Evolutionary conservation across 1,139 yeast genomes (phyloP), one percentile per base, ranked within the genome.

Genomic region (Blastobotrys persicus): DNA sequence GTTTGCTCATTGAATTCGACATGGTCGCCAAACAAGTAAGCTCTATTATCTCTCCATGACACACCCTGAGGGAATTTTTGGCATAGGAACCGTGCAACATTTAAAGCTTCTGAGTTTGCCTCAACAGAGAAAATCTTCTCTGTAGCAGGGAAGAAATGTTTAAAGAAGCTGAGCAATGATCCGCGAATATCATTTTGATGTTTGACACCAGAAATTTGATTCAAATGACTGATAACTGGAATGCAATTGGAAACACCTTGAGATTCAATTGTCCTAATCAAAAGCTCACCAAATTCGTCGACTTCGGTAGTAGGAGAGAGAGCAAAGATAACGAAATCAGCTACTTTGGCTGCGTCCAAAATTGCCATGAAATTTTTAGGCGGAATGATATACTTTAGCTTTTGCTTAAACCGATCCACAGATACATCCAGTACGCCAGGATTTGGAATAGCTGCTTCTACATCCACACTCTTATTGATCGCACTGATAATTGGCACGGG

Each of bases 11-110:
- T 67, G 75, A 79, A 83, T 33, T 69, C 67, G 1, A 81, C 74
- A 2, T 68, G 61, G 58, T 88, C 95, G 1, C 95, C 94, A 16
- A 92, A 76, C 55, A 92, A 50, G 71, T 91, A 94, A 6, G 96
- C 94, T 64, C 98, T 77, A 20, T 83, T 72, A 59, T 92, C 98
- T 71, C 98, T 82, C 98, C 98, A 94, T 34, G 79, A 78, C 39
- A 94, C 75, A 1, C 88, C 81, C 64, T 83, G 84, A 26, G 98
- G 98, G 61, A 83, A 79, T 67, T 83, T 87, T 63, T 92, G 98
- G 63, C 96, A 86, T 35, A 94, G 62, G 2, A 76, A 73, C 64
- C 98, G 79, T 35, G 86, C 73, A 47, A 89, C 82, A 61, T 85
- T 87, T 31, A 77, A 58, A 18, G 86, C 77, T 57, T 92, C 98